These are phyloP conservation scores for Pleoardoris graminearum DNA, from an alignment of 2,329 filamentous ascomycete genomes.

Conservation along the genomic window DNA sequence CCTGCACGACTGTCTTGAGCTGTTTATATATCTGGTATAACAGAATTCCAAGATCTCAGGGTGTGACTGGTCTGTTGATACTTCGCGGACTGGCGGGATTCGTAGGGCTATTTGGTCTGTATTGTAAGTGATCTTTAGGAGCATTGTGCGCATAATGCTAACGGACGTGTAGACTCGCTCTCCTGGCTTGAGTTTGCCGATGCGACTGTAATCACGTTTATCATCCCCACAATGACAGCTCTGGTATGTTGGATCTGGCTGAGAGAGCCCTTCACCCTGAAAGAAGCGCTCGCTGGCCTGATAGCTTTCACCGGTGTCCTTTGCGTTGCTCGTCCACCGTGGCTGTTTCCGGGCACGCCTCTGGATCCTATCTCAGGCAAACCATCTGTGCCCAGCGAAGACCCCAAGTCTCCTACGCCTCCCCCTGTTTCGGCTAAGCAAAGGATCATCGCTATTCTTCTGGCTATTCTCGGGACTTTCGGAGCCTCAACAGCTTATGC, in stretches of 20 bases:
- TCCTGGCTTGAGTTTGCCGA: constrained; percentile 82
- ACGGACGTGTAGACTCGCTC: constrained; percentile 54
- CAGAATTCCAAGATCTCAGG: constrained; percentile 35
- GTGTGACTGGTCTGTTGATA: constrained; percentile 23
- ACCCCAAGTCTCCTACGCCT: constrained; percentile 4
- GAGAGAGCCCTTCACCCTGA: constrained; percentile 73
- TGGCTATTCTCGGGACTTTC: constrained; percentile 73
- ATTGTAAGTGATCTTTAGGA: constrained; percentile 22
- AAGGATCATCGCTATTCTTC: constrained; percentile 67
- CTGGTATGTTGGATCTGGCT: constrained; percentile 76
- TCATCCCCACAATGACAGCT: constrained; percentile 75
- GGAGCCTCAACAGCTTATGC: constrained; percentile 74
- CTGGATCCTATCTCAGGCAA: constrained; percentile 37
- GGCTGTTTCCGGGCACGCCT: constrained; percentile 50
- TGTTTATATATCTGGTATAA: constrained; percentile 72
- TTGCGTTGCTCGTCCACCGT: constrained; percentile 73
- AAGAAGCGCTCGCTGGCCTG: constrained; percentile 74
- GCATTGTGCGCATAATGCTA: constrained; percentile 30
- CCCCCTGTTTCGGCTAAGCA: constrained; percentile 58
- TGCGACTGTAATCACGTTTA: constrained; percentile 83
- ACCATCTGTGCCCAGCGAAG: constrained; percentile 23
- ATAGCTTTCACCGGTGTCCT: constrained; percentile 77
- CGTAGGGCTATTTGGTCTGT: constrained; percentile 32
- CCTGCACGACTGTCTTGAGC: constrained; percentile 68
- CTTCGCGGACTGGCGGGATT: constrained; percentile 32